phyloP scores from a whole-genome alignment of 179 eudicot genomes.

The Actinidia chinensis region DNA sequence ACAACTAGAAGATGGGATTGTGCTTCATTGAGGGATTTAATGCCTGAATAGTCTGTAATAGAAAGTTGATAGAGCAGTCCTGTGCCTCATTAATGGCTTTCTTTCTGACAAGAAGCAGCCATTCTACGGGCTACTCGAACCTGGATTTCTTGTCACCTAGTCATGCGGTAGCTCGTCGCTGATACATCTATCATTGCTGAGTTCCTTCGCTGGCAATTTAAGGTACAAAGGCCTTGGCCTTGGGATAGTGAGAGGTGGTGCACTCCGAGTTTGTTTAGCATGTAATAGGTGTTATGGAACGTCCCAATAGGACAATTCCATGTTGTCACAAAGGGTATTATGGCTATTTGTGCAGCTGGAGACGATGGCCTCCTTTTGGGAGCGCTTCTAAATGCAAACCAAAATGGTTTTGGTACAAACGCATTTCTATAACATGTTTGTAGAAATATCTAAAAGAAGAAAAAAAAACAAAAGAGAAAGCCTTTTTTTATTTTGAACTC shows the following conservation, averaged over 20 bases:
- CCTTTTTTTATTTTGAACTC: too few relatives aligned
- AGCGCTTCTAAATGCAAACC: too few relatives aligned
- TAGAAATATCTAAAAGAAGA: too few relatives aligned
- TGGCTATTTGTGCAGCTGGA: not conserved
- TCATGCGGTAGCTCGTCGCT: not conserved
- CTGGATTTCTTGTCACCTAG: not conserved
- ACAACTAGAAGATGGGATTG: not conserved
- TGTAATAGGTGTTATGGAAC: not conserved
- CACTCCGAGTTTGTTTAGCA: not conserved
- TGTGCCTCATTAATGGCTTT: not conserved
- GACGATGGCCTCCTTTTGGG: not conserved
- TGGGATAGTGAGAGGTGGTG: not conserved
- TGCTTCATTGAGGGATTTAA: not conserved
- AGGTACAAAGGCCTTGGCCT: not conserved
- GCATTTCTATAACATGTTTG: too few relatives aligned
- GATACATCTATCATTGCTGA: not conserved
- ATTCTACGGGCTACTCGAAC: not conserved
- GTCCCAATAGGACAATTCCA: not conserved
- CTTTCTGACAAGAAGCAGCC: not conserved
- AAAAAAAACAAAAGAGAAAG: too few relatives aligned
- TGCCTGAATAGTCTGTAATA: not conserved
- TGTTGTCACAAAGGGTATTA: not conserved
- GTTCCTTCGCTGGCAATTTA: not conserved
- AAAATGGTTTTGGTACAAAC: too few relatives aligned
- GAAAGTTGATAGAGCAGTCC: not conserved